phyloP scores from a whole-genome alignment of 108 stramenopile species.

The Pseudonitzschia delicatissima region DNA sequence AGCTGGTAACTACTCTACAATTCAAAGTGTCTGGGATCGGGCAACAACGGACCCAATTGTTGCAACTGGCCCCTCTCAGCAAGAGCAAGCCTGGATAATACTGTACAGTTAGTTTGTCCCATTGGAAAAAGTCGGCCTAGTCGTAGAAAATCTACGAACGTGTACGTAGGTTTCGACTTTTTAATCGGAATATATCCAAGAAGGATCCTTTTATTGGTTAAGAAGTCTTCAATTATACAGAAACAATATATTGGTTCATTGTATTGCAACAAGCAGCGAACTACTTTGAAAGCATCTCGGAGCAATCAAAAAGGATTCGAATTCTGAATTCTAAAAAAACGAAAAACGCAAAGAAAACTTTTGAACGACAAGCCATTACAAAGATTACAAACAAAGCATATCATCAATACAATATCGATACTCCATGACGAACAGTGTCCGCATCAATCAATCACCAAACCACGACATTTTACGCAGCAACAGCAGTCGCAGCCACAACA shows the following conservation, averaged over 20 bases:
- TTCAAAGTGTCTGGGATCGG: slow-evolving; percentile 9
- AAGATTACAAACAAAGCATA: neutral
- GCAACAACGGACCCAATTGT: slow-evolving; percentile 10
- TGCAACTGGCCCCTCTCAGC: slow-evolving; percentile 3
- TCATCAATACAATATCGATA: neutral
- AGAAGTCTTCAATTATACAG: no score
- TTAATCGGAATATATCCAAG: neutral
- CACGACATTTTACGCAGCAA: neutral
- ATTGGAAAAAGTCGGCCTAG: neutral
- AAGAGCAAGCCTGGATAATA: slow-evolving; percentile 10
- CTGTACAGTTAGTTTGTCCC: neutral
- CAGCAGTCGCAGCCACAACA: neutral
- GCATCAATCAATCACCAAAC: neutral
- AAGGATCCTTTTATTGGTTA: neutral
- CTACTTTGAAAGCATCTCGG: neutral
- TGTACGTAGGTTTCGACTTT: neutral
- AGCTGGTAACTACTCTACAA: slow-evolving; percentile 1
- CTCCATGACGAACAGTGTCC: neutral
- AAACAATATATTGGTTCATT: neutral
- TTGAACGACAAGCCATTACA: neutral
- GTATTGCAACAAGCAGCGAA: neutral
- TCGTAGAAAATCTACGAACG: neutral
- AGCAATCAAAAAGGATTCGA: no score
- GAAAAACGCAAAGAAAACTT: no score
- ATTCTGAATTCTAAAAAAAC: no score